phyloP scores from a whole-genome alignment of 768 basidiomycete species.

The Podaxis carcinomalis region DNA sequence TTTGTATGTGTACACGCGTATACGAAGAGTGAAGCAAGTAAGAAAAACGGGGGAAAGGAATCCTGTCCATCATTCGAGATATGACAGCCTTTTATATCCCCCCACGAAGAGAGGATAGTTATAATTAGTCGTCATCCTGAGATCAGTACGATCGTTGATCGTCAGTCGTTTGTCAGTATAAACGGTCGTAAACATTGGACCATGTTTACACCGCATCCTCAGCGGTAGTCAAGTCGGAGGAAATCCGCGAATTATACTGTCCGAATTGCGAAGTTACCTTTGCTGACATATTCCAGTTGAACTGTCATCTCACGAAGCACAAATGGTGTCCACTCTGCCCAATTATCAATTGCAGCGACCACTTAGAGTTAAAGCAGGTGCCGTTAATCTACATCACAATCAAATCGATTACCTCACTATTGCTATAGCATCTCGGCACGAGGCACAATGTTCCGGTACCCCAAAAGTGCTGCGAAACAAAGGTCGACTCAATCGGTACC shows the following conservation, averaged over 20 bases:
- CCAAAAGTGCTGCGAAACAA: not conserved
- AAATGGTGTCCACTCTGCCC: not conserved
- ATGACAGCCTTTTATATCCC: too few relatives aligned
- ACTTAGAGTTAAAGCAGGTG: not conserved
- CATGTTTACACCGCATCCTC: not conserved
- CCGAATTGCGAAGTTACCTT: not conserved
- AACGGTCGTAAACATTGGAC: too few relatives aligned
- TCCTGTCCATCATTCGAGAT: too few relatives aligned
- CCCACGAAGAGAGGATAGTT: too few relatives aligned
- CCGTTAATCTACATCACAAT: not conserved
- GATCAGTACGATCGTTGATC: too few relatives aligned
- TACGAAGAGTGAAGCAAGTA: too few relatives aligned
- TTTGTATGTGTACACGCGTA: too few relatives aligned
- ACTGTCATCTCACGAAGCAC: not conserved
- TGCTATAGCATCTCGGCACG: not conserved
- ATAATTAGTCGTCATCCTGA: too few relatives aligned
- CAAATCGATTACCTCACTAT: not conserved
- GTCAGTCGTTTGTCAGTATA: too few relatives aligned
- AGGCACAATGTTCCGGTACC: not conserved
- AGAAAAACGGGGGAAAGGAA: too few relatives aligned
- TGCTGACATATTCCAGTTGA: not conserved
- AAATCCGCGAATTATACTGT: not conserved
- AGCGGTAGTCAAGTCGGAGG: not conserved
- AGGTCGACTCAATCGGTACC: not conserved
- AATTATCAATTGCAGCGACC: not conserved